A percentile compares a stretch with the other conserved stretches of the same genome.
Evolutionary conservation across 73 alveolate species (phyloP).

Genomic region (Blepharisma stoltei): DNA sequence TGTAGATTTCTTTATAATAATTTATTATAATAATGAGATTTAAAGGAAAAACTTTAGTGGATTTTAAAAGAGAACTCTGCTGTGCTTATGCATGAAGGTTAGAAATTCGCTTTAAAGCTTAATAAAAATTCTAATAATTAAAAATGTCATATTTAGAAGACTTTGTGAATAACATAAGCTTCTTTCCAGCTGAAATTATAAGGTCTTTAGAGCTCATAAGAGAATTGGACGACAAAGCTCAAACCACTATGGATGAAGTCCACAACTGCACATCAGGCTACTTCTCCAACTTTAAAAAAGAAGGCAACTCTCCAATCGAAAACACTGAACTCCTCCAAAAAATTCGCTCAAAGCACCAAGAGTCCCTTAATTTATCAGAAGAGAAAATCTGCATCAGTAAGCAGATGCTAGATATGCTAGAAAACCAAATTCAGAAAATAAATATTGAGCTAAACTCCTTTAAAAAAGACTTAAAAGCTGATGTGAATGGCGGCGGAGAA

Average conservation of each 20-base stretch:
- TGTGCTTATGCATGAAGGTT: too few species aligned
- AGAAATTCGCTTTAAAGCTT: too few species aligned
- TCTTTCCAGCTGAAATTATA: not conserved
- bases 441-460: not conserved
- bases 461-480: not conserved
- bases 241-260: not conserved
- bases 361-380: not conserved
- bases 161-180: not conserved
- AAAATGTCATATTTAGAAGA: slow-evolving; percentile 7
- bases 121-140: not conserved
- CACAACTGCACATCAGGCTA: not conserved
- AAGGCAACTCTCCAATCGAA: not conserved
- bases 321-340: not conserved
- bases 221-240: not conserved
- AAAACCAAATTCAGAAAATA: not conserved
- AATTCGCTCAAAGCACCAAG: not conserved
- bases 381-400: not conserved
- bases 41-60: too few species aligned
- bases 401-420: not conserved
- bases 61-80: too few species aligned
- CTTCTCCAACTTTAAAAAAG: not conserved
- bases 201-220: not conserved
- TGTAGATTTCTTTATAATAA: too few species aligned
- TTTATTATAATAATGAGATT: too few species aligned
- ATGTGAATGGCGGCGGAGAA: slow-evolving; percentile 1